Conservation (phyloP, 306 rosid species). For the barrel medic (Medicago truncatula) region DNA sequence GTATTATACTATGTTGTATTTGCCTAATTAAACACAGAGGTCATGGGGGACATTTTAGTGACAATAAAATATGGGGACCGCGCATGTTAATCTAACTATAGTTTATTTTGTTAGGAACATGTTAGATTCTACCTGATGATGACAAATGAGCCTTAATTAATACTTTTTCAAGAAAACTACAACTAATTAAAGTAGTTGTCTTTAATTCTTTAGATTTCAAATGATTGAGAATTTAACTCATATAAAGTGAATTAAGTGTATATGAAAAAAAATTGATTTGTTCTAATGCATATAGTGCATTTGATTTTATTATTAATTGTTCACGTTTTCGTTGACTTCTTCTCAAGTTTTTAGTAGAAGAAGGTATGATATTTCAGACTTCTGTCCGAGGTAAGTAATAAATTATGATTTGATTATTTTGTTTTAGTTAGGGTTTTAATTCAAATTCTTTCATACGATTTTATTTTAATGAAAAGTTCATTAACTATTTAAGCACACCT, state of each 20-base stretch:
- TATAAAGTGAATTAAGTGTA: neutral
- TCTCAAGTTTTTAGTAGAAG: neutral
- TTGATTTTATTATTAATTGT: neutral
- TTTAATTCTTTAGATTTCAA: conserved; percentile 36
- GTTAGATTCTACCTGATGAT: conserved; percentile 51
- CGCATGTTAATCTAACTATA: conserved; percentile 36
- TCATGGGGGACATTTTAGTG: conserved; percentile 41
- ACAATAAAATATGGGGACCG: conserved; percentile 52
- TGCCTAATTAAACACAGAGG: conserved; percentile 31
- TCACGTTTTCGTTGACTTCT: neutral
- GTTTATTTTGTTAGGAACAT: conserved; percentile 32
- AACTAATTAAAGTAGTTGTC: conserved; percentile 37
- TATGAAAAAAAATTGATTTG: neutral
- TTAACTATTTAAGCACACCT: too few relatives aligned
- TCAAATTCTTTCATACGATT: too few relatives aligned
- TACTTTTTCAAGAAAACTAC: conserved; percentile 12
- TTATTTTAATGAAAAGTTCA: too few relatives aligned
- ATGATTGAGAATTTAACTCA: conserved; percentile 22
- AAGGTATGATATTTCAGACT: too few relatives aligned
- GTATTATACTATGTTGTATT: neutral
- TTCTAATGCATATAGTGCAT: neutral
- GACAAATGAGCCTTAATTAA: conserved; percentile 27
- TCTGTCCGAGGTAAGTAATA: too few relatives aligned
- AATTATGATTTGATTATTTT: too few relatives aligned
- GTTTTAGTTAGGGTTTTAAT: too few relatives aligned